phyloP scores from a whole-genome alignment of 108 stramenopile genomes.

The Discostella stelligeroides region DNA sequence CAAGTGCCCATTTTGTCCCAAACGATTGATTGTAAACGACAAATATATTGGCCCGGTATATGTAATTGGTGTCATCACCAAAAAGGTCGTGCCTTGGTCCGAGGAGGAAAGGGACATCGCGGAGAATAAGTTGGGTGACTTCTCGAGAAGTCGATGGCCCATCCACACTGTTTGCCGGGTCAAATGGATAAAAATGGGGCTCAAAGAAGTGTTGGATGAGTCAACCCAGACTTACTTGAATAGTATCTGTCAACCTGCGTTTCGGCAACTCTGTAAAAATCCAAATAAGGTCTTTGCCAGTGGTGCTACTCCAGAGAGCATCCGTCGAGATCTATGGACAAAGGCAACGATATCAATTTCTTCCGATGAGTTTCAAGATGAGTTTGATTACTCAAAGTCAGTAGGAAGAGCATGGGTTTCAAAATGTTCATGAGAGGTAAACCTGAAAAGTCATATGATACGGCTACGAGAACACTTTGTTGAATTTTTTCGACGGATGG shows the following conservation, averaged over 20 bases:
- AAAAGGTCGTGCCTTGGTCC: constrained; percentile 17
- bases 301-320: neutral
- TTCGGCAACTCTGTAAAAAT: constrained; percentile 11
- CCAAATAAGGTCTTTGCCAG: constrained; percentile 1
- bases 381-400: neutral
- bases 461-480: too few species aligned
- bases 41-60: constrained; percentile 27
- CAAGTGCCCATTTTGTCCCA: neutral
- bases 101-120: constrained; percentile 6
- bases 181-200: constrained; percentile 15
- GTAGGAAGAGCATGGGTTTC: too few species aligned
- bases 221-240: constrained; percentile 17
- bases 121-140: neutral
- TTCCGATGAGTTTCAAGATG: neutral
- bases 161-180: constrained; percentile 12
- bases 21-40: neutral
- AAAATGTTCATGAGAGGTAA: too few species aligned
- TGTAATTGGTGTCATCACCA: constrained; percentile 19
- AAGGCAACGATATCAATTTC: constrained; percentile 1
- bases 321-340: constrained; percentile 22
- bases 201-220: constrained; percentile 3
- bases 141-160: neutral
- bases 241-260: constrained; percentile 15
- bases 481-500: too few species aligned
- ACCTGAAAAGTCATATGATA: too few species aligned